A percentile compares a stretch with the other conserved stretches of the same genome.
phyloP scores from a whole-genome alignment of 495 filamentous ascomycete species.

The Melanomma pulvis-pyrius region DNA sequence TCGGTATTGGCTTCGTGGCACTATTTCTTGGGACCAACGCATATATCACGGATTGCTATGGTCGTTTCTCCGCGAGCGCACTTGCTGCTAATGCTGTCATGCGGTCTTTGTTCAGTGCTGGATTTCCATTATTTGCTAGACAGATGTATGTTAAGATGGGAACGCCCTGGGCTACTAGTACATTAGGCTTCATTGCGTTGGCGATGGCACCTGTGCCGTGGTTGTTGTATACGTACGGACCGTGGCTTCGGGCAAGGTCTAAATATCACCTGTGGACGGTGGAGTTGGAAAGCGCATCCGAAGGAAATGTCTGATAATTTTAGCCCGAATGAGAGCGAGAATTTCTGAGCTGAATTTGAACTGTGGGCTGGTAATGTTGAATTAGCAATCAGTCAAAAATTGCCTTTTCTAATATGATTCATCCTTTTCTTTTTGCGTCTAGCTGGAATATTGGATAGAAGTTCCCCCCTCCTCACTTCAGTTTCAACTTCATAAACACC shows the following conservation, averaged over 20 bases:
- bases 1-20: neutral
- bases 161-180: neutral
- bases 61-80: neutral
- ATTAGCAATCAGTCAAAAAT: too few species aligned
- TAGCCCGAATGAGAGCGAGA: too few species aligned
- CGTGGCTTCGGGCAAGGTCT: neutral
- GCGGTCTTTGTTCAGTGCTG: neutral
- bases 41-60: neutral
- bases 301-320: too few species aligned
- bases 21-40: neutral
- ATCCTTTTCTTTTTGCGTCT: too few species aligned
- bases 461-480: constrained; percentile 1
- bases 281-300: too few species aligned
- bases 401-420: too few species aligned
- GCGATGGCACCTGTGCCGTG: neutral
- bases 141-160: neutral
- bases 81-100: neutral
- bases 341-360: too few species aligned
- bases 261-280: neutral
- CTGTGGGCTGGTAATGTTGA: too few species aligned
- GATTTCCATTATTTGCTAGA: neutral
- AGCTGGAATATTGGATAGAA: neutral
- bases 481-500: constrained; percentile 40
- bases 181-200: neutral
- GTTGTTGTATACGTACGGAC: neutral